Base-by-base conservation (phyloP, 2,329 filamentous ascomycete species). In the Fusarium sp. region DNA sequence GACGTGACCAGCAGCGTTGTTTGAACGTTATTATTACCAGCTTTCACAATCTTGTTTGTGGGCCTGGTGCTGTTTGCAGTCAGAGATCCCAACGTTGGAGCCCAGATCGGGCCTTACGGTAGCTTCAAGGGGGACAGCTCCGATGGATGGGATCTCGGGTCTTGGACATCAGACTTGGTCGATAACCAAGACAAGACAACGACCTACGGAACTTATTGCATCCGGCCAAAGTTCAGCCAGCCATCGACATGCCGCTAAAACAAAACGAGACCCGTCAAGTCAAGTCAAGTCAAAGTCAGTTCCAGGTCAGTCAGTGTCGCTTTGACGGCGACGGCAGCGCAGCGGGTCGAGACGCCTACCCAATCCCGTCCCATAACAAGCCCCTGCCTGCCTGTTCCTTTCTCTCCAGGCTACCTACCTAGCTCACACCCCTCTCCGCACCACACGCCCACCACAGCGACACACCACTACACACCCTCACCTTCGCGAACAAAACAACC, bases 161-260 rank as follows among this genome's bases (percentile, higher is more conserved):
- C 34, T 43, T 35, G 7, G 31, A 47, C 36, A 38, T n/a, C 15
- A n/a, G 13, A 15, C 19, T 35, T 12, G n/a, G 34, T 15, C 34
- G 34, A 35, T 19, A 19, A 13, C 15, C 34, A 13, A 35, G 34
- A 13, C 24, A 38, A 49, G 36, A 38, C 28, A 31, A 50, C n/a
- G 25, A 43, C 29, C 38, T 43, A 53, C 31, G 47, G 57, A 29
- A 32, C 38, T 46, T 31, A 66, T 69, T 51, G 58, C 67, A 70
- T 69, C 67, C 67, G 67, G 67, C 29, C 52, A 61, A 64, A 46
- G 57, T 55, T 58, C 44, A 57, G 46, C 65, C 50, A 65, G 52
- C 52, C 53, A 65, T 53, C 45, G 19, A 19, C 31, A 34, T 58
- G 56, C 47, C 41, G 22, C 42, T 53, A 44, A 43, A 43, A 41